Base-by-base conservation (phyloP, 108 stramenopile species). In the Pseudonitzschia pungens region DNA sequence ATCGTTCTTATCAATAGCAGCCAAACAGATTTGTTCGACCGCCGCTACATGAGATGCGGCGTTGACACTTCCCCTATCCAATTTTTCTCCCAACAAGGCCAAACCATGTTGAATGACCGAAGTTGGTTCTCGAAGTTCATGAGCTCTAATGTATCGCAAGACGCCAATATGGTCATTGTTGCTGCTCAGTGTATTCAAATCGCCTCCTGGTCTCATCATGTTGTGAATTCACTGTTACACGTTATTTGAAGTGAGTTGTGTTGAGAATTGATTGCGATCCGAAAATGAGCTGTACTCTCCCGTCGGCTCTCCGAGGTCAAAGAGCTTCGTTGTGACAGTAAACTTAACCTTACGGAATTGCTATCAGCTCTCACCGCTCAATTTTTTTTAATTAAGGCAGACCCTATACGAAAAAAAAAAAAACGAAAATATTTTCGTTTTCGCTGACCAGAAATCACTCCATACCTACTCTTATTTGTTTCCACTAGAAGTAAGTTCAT, bases 131-230 rank as follows among this genome's bases (percentile, higher is more conserved):
- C 92, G 84, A 7, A 93, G 60, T 74, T 90, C 75, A 77, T 90
- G 86, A 11, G 87, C 81, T 54, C 92, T 88, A 68, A 93, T 79
- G 69, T 89, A 90, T 44, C 89, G 83, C 45, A 93, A 76, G 43
- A 88, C 83, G 55, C 82, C 84, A 44, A 89, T 67, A 68, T 90
- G 89, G 58, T 93, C 89, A 14, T 89, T 78, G 14, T 78, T 86
- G 12, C 24, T 32, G 45, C 87, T 71, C 66, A 92, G 80, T 53
- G 85, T 86, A 21, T 76, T 70, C 36, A 92, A 74, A 76, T 90
- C 89, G 27, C 85, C 89, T 44, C 85, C 87, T 51, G 91, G 88
- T 31, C 86, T 87, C 81, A 85, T 84, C 79, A 76, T 90, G 21
- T 44, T 71, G 22, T 9, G 24, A 14, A 14, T 21, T 7, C n/a